Evolutionary conservation across 2,329 filamentous ascomycete species (phyloP).

Genomic region (Cladobotryum mycophilum): DNA sequence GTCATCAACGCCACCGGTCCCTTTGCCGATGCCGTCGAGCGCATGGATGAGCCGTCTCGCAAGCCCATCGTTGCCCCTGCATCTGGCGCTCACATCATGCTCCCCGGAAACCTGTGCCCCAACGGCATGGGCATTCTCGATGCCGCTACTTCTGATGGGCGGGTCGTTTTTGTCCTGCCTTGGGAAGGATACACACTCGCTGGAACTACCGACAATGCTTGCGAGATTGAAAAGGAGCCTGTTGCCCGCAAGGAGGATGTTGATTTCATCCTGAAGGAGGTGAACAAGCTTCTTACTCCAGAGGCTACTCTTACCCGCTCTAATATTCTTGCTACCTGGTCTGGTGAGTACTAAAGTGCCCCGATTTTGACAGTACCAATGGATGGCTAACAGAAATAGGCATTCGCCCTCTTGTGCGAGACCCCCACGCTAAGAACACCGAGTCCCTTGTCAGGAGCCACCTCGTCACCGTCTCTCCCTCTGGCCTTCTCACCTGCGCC

Average conservation of each 20-base stretch:
- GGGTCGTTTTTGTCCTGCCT: constrained; percentile 80
- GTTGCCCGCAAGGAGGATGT: constrained; percentile 71
- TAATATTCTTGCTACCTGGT: constrained; percentile 77
- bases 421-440: constrained; percentile 75
- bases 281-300: constrained; percentile 68
- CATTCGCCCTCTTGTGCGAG: constrained; percentile 72
- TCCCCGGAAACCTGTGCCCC: constrained; percentile 73
- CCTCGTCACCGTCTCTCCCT: constrained; percentile 66
- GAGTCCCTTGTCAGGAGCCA: constrained; percentile 80
- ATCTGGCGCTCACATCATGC: constrained; percentile 76
- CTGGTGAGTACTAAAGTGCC: constrained; percentile 44
- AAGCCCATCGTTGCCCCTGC: constrained; percentile 72
- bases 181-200: constrained; percentile 86
- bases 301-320: constrained; percentile 68
- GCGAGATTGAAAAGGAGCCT: constrained; percentile 61
- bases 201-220: constrained; percentile 73
- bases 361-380: not conserved
- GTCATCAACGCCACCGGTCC: constrained; percentile 81
- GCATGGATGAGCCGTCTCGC: constrained; percentile 66
- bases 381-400: constrained; percentile 25
- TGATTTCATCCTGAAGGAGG: constrained; percentile 73
- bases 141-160: constrained; percentile 74
- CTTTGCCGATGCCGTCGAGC: constrained; percentile 73
- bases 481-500: constrained; percentile 72
- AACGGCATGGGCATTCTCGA: constrained; percentile 79